Percentiles rank a stretch among this genome's conserved stretches.
Conservation (phyloP, 768 basidiomycete genomes). For the Dioszegia aurantiaca region DNA sequence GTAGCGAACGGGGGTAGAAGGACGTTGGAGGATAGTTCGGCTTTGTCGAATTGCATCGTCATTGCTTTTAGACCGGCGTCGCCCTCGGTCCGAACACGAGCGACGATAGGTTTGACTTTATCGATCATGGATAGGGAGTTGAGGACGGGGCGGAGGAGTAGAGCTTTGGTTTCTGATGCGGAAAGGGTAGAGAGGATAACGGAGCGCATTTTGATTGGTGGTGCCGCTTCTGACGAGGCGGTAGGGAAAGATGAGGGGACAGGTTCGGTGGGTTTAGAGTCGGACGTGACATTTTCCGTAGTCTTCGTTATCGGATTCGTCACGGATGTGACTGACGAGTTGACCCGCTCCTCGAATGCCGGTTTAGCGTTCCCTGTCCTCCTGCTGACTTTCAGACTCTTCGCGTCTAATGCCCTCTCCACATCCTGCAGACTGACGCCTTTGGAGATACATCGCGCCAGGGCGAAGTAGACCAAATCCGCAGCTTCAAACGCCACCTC, state of each 20-base stretch:
- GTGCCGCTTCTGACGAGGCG: constrained; percentile 9
- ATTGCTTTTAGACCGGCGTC: constrained; percentile 82
- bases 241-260: constrained; percentile 46
- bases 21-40: constrained; percentile 65
- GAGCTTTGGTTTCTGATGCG: constrained; percentile 60
- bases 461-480: constrained; percentile 86
- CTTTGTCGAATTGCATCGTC: constrained; percentile 91
- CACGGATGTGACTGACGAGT: constrained; percentile 9
- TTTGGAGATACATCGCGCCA: constrained; percentile 76
- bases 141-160: constrained; percentile 85
- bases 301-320: constrained; percentile 15
- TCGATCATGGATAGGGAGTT: constrained; percentile 81
- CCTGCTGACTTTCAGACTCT: constrained; percentile 80
- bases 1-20: constrained; percentile 74
- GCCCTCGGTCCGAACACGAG: constrained; percentile 75
- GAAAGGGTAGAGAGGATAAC: constrained; percentile 58
- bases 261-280: constrained; percentile 46
- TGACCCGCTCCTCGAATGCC: constrained; percentile 61
- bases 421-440: constrained; percentile 82
- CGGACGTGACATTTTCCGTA: constrained; percentile 25
- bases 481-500: constrained; percentile 94
- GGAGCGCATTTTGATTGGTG: constrained; percentile 71
- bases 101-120: constrained; percentile 91
- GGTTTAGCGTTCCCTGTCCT: constrained; percentile 89
- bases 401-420: constrained; percentile 74